Evolutionary conservation across 306 rosid genomes (phyloP).

Genomic region (Begonia peltatifolia): DNA sequence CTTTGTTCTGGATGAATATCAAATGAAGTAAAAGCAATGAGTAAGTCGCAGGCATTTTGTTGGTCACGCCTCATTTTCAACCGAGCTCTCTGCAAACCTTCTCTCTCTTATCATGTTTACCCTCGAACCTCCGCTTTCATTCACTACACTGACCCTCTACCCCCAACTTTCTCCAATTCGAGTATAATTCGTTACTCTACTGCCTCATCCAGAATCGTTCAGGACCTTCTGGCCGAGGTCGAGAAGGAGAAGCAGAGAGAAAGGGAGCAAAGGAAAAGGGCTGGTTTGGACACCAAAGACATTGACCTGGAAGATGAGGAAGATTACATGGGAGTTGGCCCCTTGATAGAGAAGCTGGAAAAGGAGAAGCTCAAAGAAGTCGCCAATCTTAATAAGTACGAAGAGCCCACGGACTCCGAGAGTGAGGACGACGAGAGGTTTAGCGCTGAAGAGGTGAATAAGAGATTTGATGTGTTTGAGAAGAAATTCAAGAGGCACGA

Average conservation of each 20-base stretch:
- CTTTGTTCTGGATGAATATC: no score
- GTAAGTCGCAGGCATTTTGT: constrained; percentile 21
- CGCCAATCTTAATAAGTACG: constrained; percentile 20
- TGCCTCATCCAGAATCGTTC: constrained; percentile 15
- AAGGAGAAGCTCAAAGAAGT: constrained; percentile 30
- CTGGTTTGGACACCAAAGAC: constrained; percentile 48
- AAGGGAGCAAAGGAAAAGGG: constrained; percentile 32
- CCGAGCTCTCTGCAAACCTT: constrained; percentile 21
- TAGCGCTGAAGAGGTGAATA: constrained; percentile 24
- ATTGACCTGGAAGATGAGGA: constrained; percentile 39
- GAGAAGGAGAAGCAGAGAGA: constrained; percentile 55
- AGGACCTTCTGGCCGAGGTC: constrained; percentile 42
- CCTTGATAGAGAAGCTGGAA: constrained; percentile 52
- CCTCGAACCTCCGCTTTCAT: constrained; percentile 8
- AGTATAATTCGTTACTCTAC: constrained; percentile 30
- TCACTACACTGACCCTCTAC: constrained; percentile 9
- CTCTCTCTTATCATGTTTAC: constrained; percentile 7
- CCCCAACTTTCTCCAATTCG: constrained; percentile 4
- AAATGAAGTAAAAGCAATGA: constrained; percentile 6
- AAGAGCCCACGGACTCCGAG: constrained; percentile 77
- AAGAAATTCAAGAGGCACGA: constrained; percentile 52
- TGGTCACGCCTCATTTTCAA: constrained; percentile 32
- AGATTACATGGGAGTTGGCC: constrained; percentile 56
- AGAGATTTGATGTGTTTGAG: constrained; percentile 32
- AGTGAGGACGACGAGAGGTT: constrained; percentile 49